Base-by-base conservation (phyloP, 2,329 filamentous ascomycete genomes). In the Clathrospora elynae region DNA sequence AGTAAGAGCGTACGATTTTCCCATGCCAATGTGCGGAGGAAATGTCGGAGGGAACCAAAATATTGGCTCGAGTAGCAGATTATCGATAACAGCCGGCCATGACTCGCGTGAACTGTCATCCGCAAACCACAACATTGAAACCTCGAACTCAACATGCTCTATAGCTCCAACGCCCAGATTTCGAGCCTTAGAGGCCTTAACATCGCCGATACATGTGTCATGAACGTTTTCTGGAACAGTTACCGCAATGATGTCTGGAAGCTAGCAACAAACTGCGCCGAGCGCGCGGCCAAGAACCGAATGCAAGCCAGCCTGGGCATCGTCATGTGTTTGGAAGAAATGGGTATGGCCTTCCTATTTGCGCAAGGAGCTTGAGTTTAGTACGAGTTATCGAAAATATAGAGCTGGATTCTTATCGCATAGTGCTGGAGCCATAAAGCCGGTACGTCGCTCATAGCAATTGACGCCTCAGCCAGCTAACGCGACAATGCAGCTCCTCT, bases 261-360 rank as follows among this genome's bases (percentile, higher is more conserved):
- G 10, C 11, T 20, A 25, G 22, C 25, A 29, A 11, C 23, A 9
- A 33, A 33, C 13, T 14, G 32, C 22, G 32, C 20, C 20, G 20
- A 17, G 13, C 14, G 18, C 13, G 9, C 29, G n/a, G 42, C 32
- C 41, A 32, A 38, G 44, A 36, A 38, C 35, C 31, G 40, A 28
- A 41, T 45, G 38, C 33, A 38, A 26, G 51, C 48, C 45, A 34
- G 39, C 22, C 62, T 63, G 54, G 61, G 59, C 59, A 59, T 41
- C 61, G 62, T 65, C 62, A 64, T 62, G 25, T 18, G 26, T 34
- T 42, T 37, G 31, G 43, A 46, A 28, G 46, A 35, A 44, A 25
- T 11, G 11, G 25, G 42, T 28, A 17, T 34, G 59, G 64, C 62
- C 62, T 66, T 64, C 62, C 62, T 63, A 59, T 59, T 55, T 45